Evolutionary conservation across 1,139 yeast genomes (phyloP).

Genomic region (Protomyces gravidus): DNA sequence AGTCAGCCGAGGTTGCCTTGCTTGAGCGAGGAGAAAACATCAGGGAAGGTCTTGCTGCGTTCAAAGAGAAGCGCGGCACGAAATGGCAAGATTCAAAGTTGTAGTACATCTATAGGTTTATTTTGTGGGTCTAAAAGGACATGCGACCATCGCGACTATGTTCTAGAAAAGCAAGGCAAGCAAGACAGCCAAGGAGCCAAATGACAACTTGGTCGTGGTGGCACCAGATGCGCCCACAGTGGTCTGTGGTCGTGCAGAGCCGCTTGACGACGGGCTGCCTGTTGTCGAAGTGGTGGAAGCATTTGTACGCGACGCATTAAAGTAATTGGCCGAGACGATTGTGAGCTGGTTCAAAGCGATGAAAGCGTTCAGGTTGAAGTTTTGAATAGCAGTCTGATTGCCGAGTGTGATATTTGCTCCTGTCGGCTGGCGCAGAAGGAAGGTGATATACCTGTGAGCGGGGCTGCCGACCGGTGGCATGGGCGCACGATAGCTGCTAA

Average conservation of each 20-base stretch:
- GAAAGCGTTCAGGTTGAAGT: slow-evolving; percentile 11
- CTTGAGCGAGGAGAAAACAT: slow-evolving; percentile 35
- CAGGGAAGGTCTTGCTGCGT: slow-evolving; percentile 36
- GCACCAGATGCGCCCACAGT: background rate
- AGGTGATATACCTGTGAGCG: slow-evolving; percentile 8
- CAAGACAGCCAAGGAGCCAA: background rate
- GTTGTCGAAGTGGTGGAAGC: background rate
- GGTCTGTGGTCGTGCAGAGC: background rate
- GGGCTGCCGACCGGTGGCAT: slow-evolving; percentile 11
- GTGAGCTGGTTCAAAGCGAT: slow-evolving; percentile 1
- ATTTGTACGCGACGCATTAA: slow-evolving; percentile 12
- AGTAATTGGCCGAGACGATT: slow-evolving; percentile 20
- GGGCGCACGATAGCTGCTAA: slow-evolving; percentile 13
- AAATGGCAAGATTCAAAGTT: slow-evolving; percentile 35
- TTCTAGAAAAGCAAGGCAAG: background rate
- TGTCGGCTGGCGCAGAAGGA: slow-evolving; percentile 14
- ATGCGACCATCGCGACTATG: background rate
- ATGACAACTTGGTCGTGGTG: background rate
- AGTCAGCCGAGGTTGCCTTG: slow-evolving; percentile 32
- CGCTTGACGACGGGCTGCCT: background rate
- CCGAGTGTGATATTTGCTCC: background rate
- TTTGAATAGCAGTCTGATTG: slow-evolving; percentile 12
- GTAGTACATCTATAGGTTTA: background rate
- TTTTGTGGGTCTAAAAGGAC: background rate
- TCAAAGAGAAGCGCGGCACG: slow-evolving; percentile 38